These are phyloP conservation scores for Fagus sylvatica DNA, from an alignment of 306 rosid species.

Conservation along the genomic window DNA sequence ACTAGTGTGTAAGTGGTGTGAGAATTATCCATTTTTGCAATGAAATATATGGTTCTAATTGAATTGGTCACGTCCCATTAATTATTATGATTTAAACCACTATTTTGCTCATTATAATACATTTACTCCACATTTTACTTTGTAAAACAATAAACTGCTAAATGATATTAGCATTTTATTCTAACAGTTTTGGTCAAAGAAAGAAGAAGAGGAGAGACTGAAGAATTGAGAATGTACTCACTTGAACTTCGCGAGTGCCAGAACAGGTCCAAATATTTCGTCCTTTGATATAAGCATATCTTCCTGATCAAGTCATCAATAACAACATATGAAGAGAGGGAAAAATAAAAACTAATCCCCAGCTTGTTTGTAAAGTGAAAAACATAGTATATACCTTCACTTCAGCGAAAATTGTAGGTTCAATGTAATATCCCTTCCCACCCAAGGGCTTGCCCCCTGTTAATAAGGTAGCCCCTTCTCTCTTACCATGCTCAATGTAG, in stretches of 20 bases:
- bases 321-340: background rate
- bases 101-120: no score
- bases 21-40: no score
- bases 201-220: background rate
- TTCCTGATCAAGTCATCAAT: conserved; percentile 42
- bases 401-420: conserved; percentile 78
- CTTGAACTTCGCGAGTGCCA: conserved; percentile 75
- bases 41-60: no score
- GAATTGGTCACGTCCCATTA: no score
- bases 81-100: no score
- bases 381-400: conserved; percentile 65
- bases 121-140: no score
- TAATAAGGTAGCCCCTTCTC: conserved; percentile 81
- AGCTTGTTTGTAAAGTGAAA: background rate
- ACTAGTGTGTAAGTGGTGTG: no score
- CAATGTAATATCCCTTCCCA: conserved; percentile 67
- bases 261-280: conserved; percentile 89
- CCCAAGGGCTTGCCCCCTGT: conserved; percentile 82
- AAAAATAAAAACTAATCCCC: background rate
- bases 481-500: conserved; percentile 83
- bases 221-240: conserved; percentile 27
- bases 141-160: no score
- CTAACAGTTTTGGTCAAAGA: background rate
- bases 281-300: conserved; percentile 65
- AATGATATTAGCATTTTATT: no score